These are phyloP conservation scores for Glycine soja DNA, from an alignment of 306 rosid species.

Conservation along the genomic window DNA sequence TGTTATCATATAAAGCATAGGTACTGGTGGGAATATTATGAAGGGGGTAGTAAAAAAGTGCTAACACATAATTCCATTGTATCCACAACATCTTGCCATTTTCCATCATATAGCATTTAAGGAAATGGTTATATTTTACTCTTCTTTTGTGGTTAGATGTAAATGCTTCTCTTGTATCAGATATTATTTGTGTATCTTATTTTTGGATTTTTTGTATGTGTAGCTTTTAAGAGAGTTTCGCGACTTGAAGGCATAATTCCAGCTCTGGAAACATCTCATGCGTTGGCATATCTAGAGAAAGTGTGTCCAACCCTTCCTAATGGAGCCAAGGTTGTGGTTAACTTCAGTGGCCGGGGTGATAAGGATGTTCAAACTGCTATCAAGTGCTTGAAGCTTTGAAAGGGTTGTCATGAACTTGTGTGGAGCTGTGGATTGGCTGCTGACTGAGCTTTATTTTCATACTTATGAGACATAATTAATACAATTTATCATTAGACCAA, in stretches of 20 bases:
- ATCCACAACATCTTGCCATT: neutral
- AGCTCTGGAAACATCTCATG: constrained; percentile 96
- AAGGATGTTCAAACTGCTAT: constrained; percentile 96
- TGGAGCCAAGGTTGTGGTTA: constrained; percentile 79
- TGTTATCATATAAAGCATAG: neutral
- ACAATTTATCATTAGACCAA: constrained; percentile 30
- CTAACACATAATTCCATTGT: neutral
- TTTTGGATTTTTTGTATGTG: constrained; percentile 19
- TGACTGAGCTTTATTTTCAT: constrained; percentile 40
- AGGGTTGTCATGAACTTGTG: neutral
- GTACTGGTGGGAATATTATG: neutral
- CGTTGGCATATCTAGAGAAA: constrained; percentile 85
- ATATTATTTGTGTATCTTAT: constrained; percentile 16
- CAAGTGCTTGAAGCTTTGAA: constrained; percentile 77
- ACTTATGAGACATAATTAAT: neutral
- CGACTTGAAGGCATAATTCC: constrained; percentile 96
- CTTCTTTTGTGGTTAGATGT: constrained; percentile 4
- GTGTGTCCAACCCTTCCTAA: constrained; percentile 81
- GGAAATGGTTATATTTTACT: neutral
- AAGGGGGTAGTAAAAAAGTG: neutral
- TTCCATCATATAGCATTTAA: neutral
- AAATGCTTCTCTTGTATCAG: constrained; percentile 30
- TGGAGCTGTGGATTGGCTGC: constrained; percentile 24
- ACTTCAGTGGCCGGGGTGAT: constrained; percentile 97
- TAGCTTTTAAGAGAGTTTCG: constrained; percentile 87